Conservation (phyloP, 495 filamentous ascomycete genomes). For the Neurospora terricola region DNA sequence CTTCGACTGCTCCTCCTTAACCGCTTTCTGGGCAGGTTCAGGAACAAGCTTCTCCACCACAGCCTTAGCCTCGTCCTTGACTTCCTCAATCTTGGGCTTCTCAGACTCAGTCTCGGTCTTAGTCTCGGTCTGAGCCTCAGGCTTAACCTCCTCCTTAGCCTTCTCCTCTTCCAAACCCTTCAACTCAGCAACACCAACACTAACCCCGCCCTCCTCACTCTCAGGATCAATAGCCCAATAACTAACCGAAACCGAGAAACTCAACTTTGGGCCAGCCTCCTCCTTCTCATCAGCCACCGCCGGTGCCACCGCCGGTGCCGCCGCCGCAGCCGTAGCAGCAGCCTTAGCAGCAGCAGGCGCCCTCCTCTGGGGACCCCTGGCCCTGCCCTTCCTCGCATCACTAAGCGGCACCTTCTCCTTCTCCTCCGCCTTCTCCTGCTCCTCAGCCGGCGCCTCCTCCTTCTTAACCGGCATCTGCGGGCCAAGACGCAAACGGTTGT, state of each 20-base stretch:
- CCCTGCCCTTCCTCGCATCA: slow-evolving; percentile 83
- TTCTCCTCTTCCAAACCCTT: slow-evolving; percentile 6
- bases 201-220: slow-evolving; percentile 32
- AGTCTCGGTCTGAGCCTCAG: slow-evolving; percentile 10
- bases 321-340: slow-evolving; percentile 17
- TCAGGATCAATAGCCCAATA: slow-evolving; percentile 41
- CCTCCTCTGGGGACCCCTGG: slow-evolving; percentile 76
- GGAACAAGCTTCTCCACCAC: slow-evolving; percentile 12
- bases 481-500: slow-evolving; percentile 73
- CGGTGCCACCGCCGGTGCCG: slow-evolving; percentile 11
- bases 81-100: slow-evolving; percentile 9
- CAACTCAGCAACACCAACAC: slow-evolving; percentile 17
- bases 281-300: slow-evolving; percentile 16
- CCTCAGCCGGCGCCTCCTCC: slow-evolving; percentile 49
- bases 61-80: slow-evolving; percentile 14
- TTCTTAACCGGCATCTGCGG: slow-evolving; percentile 59
- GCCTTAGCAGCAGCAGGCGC: slow-evolving; percentile 43
- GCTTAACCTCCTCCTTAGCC: slow-evolving; percentile 16
- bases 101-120: slow-evolving; percentile 22
- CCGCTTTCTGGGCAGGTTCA: neutral
- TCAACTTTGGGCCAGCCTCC: slow-evolving; percentile 11
- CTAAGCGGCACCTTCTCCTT: slow-evolving; percentile 67
- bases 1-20: slow-evolving; percentile 1
- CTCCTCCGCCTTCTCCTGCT: slow-evolving; percentile 45
- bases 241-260: slow-evolving; percentile 31